These are phyloP conservation scores for Lentinula lateritia DNA, from an alignment of 768 basidiomycete genomes.

Conservation along the genomic window DNA sequence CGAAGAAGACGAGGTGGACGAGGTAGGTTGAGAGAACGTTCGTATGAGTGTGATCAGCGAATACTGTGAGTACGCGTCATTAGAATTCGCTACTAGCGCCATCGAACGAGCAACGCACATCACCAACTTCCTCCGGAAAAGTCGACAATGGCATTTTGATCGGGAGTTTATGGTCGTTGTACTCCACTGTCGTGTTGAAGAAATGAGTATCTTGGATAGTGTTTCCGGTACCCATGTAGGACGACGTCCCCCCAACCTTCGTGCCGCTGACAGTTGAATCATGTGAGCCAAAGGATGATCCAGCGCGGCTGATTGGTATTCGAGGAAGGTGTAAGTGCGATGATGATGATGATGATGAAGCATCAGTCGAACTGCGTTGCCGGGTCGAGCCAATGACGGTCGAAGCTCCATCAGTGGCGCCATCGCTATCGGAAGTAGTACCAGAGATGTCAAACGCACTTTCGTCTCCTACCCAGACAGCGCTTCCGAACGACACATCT, in stretches of 20 bases:
- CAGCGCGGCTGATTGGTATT: conserved; percentile 1
- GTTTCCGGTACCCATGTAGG: conserved; percentile 43
- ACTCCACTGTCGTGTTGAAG: conserved; percentile 80
- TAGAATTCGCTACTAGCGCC: background rate
- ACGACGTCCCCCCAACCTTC: conserved; percentile 28
- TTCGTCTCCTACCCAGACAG: conserved; percentile 82
- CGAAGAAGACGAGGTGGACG: background rate
- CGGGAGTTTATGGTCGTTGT: conserved; percentile 79
- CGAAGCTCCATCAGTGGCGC: conserved; percentile 32
- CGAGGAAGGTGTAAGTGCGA: conserved; percentile 12
- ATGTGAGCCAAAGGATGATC: conserved; percentile 18
- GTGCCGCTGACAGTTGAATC: conserved; percentile 24
- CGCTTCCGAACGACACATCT: conserved; percentile 74
- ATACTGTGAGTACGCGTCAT: conserved; percentile 47
- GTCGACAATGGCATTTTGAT: conserved; percentile 87
- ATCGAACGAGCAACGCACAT: conserved; percentile 46
- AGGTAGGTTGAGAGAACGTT: conserved; percentile 47
- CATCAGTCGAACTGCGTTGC: conserved; percentile 64
- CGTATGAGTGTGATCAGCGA: conserved; percentile 88
- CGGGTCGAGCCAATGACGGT: conserved; percentile 36
- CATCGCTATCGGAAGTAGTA: conserved; percentile 37
- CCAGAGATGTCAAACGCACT: conserved; percentile 42
- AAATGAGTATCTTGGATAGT: conserved; percentile 88
- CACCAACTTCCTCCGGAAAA: conserved; percentile 94
- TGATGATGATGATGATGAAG: conserved; percentile 65